Conservation (phyloP, 305 asterid species). For the Salvia sclarea region DNA sequence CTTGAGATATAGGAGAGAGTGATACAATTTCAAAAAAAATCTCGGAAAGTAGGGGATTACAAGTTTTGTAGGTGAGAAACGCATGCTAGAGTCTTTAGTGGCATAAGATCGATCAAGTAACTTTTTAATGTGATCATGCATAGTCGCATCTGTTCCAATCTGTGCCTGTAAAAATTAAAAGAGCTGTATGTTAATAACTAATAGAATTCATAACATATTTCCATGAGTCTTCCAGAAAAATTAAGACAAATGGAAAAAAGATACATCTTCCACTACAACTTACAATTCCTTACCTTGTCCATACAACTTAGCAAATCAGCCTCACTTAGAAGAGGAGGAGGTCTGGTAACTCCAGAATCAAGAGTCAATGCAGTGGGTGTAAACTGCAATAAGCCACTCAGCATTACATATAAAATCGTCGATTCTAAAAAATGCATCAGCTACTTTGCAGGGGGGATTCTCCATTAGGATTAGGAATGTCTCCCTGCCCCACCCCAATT, state of each 20-base stretch:
- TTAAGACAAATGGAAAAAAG: conserved; percentile 10
- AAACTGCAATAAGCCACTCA: conserved; percentile 61
- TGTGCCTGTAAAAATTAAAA: conserved; percentile 60
- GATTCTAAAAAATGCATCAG: neutral
- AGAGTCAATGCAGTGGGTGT: conserved; percentile 81
- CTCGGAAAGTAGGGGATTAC: conserved; percentile 50
- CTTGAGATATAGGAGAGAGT: conserved; percentile 9
- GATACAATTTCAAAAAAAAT: conserved; percentile 24
- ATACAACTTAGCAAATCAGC: conserved; percentile 93
- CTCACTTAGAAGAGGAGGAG: conserved; percentile 96
- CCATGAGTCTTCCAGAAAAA: conserved; percentile 5
- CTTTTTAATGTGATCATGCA: conserved; percentile 99
- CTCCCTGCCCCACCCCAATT: neutral
- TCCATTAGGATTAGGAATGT: neutral
- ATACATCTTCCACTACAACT: conserved; percentile 25
- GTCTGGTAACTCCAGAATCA: conserved; percentile 96
- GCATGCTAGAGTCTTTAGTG: conserved; percentile 79
- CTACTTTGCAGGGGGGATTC: neutral
- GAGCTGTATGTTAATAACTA: conserved; percentile 23
- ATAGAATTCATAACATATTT: conserved; percentile 11
- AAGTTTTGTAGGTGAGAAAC: conserved; percentile 87
- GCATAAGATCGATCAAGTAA: conserved; percentile 95
- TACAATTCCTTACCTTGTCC: conserved; percentile 70
- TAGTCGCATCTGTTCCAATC: conserved; percentile 98
- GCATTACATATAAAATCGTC: conserved; percentile 20